Evolutionary conservation across 495 filamentous ascomycete species (phyloP).

Genomic region (Neurospora sp.): DNA sequence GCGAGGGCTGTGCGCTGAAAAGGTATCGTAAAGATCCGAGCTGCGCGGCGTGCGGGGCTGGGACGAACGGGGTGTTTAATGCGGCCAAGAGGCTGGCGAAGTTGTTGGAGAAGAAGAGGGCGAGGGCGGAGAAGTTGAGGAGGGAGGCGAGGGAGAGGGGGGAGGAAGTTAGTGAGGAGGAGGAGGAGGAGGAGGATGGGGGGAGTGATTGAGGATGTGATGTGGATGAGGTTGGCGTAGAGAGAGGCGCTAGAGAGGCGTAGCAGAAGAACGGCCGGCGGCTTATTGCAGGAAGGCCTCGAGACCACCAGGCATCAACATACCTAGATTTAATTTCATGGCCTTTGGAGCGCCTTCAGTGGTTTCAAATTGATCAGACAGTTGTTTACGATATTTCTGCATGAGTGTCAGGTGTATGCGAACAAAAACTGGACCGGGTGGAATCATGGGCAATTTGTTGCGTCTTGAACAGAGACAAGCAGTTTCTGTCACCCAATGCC

Average conservation of each 20-base stretch:
- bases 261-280: background rate
- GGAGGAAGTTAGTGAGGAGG: slow-evolving; percentile 58
- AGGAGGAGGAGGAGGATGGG: slow-evolving; percentile 24
- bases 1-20: slow-evolving; percentile 75
- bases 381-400: background rate
- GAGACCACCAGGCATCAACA: background rate
- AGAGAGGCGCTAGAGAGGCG: background rate
- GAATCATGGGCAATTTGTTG: background rate
- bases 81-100: slow-evolving; percentile 72
- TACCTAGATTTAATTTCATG: background rate
- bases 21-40: slow-evolving; percentile 67
- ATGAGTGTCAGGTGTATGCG: background rate
- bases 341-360: background rate
- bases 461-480: background rate
- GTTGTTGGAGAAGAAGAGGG: slow-evolving; percentile 73
- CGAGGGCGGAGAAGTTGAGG: slow-evolving; percentile 53
- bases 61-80: slow-evolving; percentile 86
- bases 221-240: background rate
- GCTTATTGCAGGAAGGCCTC: background rate
- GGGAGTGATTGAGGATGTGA: background rate
- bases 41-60: slow-evolving; percentile 76
- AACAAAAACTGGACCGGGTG: background rate
- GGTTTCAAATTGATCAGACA: background rate
- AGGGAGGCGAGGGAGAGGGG: slow-evolving; percentile 63
- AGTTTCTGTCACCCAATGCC: background rate